Percentiles rank a stretch among this genome's conserved stretches.
These are phyloP conservation scores for Chrysanthemum seticuspe DNA, from an alignment of 129 eudicot species.

Conservation along the genomic window DNA sequence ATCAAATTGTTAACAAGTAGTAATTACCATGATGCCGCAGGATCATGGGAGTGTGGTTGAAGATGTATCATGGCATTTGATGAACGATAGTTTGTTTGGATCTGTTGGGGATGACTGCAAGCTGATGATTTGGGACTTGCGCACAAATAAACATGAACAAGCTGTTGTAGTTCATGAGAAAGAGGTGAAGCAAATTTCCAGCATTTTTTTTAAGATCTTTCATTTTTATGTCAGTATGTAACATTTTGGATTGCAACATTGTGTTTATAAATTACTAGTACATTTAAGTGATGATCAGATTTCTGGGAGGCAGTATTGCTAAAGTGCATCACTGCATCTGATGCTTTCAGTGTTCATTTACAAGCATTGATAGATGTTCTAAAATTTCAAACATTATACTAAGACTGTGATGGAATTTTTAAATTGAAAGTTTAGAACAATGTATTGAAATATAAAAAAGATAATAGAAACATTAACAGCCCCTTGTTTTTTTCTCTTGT, in stretches of 20 bases:
- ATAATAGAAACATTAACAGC: too few species aligned
- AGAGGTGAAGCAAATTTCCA: constrained; percentile 51
- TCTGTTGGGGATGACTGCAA: constrained; percentile 92
- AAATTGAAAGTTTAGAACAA: too few species aligned
- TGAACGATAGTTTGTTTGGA: constrained; percentile 81
- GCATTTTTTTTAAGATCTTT: not conserved
- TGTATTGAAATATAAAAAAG: too few species aligned
- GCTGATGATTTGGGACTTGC: constrained; percentile 89
- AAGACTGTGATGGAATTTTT: not conserved
- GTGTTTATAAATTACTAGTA: not conserved
- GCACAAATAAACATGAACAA: constrained; percentile 74
- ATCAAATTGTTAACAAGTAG: not conserved
- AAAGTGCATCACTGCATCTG: not conserved
- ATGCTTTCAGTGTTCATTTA: not conserved
- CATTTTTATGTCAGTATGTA: too few species aligned
- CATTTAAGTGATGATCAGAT: too few species aligned
- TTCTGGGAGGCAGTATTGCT: not conserved
- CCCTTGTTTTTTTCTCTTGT: constrained; percentile 5
- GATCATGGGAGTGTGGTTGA: constrained; percentile 80
- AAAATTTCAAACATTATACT: not conserved
- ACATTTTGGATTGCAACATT: constrained; percentile 6
- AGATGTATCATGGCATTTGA: constrained; percentile 90
- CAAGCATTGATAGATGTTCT: not conserved
- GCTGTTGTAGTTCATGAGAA: constrained; percentile 81
- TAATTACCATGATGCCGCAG: constrained; percentile 30